A percentile compares a stretch with the other conserved stretches of the same genome.
Conservation (phyloP, 768 basidiomycete species). For the Podaxis sp. region DNA sequence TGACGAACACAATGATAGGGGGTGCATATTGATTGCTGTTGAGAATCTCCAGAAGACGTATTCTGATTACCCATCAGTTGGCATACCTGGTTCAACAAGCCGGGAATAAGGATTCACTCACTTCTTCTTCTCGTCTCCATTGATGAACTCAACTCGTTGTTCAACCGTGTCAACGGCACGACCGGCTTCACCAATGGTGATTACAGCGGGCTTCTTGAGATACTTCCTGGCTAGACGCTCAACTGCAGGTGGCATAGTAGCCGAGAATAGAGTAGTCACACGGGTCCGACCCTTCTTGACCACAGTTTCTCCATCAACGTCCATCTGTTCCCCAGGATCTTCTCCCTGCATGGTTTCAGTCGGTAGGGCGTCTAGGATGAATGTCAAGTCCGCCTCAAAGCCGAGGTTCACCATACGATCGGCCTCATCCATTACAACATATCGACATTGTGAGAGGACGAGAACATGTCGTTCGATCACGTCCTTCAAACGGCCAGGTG, state of each 20-base stretch:
- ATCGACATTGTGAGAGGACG: conserved; percentile 95
- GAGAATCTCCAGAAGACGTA: conserved; percentile 87
- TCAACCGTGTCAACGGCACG: conserved; percentile 98
- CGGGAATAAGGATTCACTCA: conserved; percentile 34
- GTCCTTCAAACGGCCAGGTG: conserved; percentile 97
- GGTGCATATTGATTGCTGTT: conserved; percentile 80
- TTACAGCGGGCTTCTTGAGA: conserved; percentile 86
- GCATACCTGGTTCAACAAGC: conserved; percentile 8
- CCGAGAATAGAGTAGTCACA: conserved; percentile 96
- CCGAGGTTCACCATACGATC: conserved; percentile 99
- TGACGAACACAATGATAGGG: conserved; percentile 98
- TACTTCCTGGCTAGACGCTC: conserved; percentile 95
- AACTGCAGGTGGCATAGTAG: conserved; percentile 98
- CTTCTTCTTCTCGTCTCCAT: conserved; percentile 97
- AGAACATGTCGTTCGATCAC: conserved; percentile 95
- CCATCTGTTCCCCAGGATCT: conserved; percentile 72
- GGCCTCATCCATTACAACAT: conserved; percentile 99
- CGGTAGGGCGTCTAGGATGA: conserved; percentile 92
- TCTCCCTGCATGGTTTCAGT: conserved; percentile 87
- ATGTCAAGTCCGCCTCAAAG: conserved; percentile 92
- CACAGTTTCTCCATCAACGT: conserved; percentile 68
- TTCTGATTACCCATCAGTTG: conserved; percentile 44
- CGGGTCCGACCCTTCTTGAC: conserved; percentile 76
- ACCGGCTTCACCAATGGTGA: conserved; percentile 98
- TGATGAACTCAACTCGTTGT: conserved; percentile 91